Evolutionary conservation across 495 filamentous ascomycete genomes (phyloP).

Genomic region (Hypoxylon rickii): DNA sequence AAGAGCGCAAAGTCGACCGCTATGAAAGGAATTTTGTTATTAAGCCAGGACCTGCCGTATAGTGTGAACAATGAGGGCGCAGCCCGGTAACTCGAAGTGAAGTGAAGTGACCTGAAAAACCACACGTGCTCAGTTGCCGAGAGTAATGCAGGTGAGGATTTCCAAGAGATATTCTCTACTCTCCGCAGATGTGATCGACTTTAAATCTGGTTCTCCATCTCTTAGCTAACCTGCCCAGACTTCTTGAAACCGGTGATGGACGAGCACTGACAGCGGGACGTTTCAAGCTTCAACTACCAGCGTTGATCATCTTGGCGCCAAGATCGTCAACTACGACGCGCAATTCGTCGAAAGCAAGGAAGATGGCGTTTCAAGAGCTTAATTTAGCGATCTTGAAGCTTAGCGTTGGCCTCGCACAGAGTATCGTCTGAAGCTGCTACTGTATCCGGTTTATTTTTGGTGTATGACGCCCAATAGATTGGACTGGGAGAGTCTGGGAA

Average conservation of each 20-base stretch:
- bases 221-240: slow-evolving; percentile 2
- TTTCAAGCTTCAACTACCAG: slow-evolving; percentile 21
- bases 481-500: too few relatives aligned
- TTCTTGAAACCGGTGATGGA: slow-evolving; percentile 18
- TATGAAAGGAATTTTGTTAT: slow-evolving; percentile 17
- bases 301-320: slow-evolving; percentile 31
- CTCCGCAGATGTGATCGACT: slow-evolving; percentile 1
- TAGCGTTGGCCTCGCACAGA: slow-evolving; percentile 3
- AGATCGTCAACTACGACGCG: slow-evolving; percentile 2
- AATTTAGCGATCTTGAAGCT: slow-evolving; percentile 6
- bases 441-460: slow-evolving; percentile 22
- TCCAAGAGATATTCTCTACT: slow-evolving; percentile 1
- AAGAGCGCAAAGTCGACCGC: slow-evolving; percentile 8
- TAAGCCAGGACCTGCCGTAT: slow-evolving; percentile 27
- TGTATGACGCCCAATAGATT: not conserved
- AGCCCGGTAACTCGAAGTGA: slow-evolving; percentile 27
- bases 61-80: slow-evolving; percentile 27
- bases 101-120: slow-evolving; percentile 23
- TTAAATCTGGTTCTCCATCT: slow-evolving; percentile 3
- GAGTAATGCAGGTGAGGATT: slow-evolving; percentile 13
- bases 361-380: slow-evolving; percentile 7
- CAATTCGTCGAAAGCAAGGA: slow-evolving; percentile 13
- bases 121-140: slow-evolving; percentile 22
- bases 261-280: slow-evolving; percentile 16
- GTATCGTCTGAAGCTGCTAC: slow-evolving; percentile 1